These are phyloP conservation scores for Metschnikowia arizonensis DNA, from an alignment of 805 yeast species.

Conservation along the genomic window DNA sequence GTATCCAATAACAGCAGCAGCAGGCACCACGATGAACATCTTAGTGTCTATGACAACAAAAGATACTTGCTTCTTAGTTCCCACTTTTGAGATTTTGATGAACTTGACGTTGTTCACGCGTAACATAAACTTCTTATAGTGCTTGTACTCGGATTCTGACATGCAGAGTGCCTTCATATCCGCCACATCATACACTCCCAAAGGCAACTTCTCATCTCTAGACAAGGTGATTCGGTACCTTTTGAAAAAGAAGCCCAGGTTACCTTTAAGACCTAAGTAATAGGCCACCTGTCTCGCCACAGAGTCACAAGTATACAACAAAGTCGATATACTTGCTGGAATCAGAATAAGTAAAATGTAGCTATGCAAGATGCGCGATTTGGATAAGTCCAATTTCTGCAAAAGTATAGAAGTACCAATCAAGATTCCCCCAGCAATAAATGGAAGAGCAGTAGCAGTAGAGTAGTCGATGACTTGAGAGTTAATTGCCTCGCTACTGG, in stretches of 20 bases:
- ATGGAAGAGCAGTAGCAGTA: constrained; percentile 42
- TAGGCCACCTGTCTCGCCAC: constrained; percentile 26
- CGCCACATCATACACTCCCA: constrained; percentile 32
- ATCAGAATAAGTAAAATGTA: constrained; percentile 35
- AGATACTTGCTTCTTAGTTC: constrained; percentile 25
- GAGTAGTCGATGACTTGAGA: constrained; percentile 9
- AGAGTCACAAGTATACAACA: constrained; percentile 23
- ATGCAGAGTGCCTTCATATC: constrained; percentile 4
- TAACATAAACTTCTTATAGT: constrained; percentile 12
- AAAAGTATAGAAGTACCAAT: constrained; percentile 35
- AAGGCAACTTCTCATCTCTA: constrained; percentile 33
- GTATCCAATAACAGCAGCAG: constrained; percentile 11
- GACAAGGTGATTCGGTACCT: constrained; percentile 43
- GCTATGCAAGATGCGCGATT: constrained; percentile 29
- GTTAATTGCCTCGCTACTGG: constrained; percentile 8
- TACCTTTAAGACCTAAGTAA: constrained; percentile 16
- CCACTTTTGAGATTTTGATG: constrained; percentile 22
- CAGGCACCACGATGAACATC: constrained; percentile 16
- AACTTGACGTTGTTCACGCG: constrained; percentile 15
- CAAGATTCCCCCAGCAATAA: constrained; percentile 40
- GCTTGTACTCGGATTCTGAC: constrained; percentile 7
- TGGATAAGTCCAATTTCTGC: constrained; percentile 27
- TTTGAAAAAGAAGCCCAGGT: constrained; percentile 25
- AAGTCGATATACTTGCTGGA: constrained; percentile 18
- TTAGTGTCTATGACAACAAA: constrained; percentile 23